Conservation (phyloP, 768 basidiomycete species). For the Termitomyces titanicus region DNA sequence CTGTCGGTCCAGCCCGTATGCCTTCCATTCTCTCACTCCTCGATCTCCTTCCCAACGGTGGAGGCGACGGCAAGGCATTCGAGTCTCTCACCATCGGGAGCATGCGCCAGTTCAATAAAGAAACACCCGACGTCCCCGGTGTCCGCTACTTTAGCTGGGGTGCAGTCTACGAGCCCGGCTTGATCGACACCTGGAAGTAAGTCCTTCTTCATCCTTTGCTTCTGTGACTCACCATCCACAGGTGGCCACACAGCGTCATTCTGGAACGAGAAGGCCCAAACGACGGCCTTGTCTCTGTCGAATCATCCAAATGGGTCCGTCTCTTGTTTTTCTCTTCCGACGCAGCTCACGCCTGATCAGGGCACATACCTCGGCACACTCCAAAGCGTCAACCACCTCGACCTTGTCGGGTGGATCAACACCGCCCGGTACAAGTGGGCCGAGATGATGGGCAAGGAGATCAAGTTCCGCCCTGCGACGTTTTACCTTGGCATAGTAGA, state of each 20-base stretch:
- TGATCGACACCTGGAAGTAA: conserved; percentile 87
- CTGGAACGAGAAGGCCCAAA: conserved; percentile 88
- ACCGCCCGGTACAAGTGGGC: conserved; percentile 86
- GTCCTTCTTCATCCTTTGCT: conserved; percentile 12
- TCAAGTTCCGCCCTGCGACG: conserved; percentile 87
- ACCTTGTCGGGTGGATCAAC: conserved; percentile 93
- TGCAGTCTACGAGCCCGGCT: conserved; percentile 81
- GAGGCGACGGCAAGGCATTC: conserved; percentile 94
- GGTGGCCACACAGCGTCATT: conserved; percentile 78
- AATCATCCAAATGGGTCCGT: conserved; percentile 80
- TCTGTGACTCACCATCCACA: conserved; percentile 10
- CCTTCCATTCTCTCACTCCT: conserved; percentile 71
- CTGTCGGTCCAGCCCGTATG: conserved; percentile 64
- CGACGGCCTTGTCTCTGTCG: conserved; percentile 88
- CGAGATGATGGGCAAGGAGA: conserved; percentile 82
- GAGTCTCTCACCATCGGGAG: conserved; percentile 78
- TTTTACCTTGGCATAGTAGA: conserved; percentile 87
- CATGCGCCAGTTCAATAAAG: conserved; percentile 88
- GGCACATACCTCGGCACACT: conserved; percentile 96
- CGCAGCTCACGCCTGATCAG: conserved; percentile 27
- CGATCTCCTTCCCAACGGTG: conserved; percentile 84
- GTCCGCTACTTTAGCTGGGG: conserved; percentile 97
- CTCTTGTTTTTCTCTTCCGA: neutral
- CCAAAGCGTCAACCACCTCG: conserved; percentile 85
- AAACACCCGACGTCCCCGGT: conserved; percentile 72